Evolutionary conservation across 2,329 filamentous ascomycete genomes (phyloP), one percentile per base, ranked within the genome.

Genomic region (Sphaerostilbella broomeana): DNA sequence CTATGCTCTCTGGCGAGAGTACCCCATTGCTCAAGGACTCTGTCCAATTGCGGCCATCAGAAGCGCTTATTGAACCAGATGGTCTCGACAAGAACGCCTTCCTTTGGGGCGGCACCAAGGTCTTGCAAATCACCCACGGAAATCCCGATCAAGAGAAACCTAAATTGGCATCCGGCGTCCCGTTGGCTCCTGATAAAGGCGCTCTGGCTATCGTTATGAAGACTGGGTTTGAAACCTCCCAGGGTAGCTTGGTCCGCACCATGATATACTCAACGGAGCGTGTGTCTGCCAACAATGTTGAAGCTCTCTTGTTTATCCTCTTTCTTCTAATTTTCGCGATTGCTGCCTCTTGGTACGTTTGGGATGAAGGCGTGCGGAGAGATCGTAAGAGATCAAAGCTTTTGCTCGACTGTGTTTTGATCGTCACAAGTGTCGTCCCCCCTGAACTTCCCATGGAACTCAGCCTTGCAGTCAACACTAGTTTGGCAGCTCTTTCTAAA

Each of bases 221-320:
- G 75, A 98, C 92, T 38, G 92, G 92, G 10, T 98, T 98, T 56
- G 94, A 98, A 67, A 98, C 92, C 9, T 97, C 90, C 41, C 94
- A 98, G 65, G 92, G 92, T 47, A 95, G 88, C 63, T 77, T 98
- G 44, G 92, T 98, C 45, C 85, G 92, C 47, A 98, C 92, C 51
- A 98, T 98, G 92, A 98, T 98, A 56, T 98, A 95, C 69, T 95
- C 94, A 2, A 98, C 92, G 2, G 92, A 98, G 64, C 87, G 90
- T 50, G 90, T 98, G 17, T 97, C 90, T n/a, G 92, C 92, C 52
- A 95, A 95, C 68, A 97, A 98, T 57, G 81, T 82, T 30, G 92
- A 98, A 65, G 92, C 92, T 2, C 69, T 98, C n/a, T 74, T 94
- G 45, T 98, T 98, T 69, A 98, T 98, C 50, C 74, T 98, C 44